Evolutionary conservation across 345 rosid species (phyloP), one percentile per base, ranked within the genome.

Genomic region (Hibiscus tridactylites): DNA sequence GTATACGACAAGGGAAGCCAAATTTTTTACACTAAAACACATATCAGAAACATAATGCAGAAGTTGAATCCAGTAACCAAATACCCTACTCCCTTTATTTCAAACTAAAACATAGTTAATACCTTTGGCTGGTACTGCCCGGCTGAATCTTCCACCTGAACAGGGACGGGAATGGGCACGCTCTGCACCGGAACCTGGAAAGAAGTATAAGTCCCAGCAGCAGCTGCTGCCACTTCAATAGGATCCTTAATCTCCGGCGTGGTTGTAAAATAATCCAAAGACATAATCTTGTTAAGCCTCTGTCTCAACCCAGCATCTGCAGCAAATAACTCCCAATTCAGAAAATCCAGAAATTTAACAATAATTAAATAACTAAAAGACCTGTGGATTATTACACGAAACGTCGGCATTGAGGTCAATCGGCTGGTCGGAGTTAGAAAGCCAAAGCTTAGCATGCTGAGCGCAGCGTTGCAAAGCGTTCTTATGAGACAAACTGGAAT

Each of bases 231-330:
- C 68, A 90, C 83, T 72, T 90, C 99, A 17, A 85, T 94, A 0
- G 96, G 89, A 53, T 87, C 89, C 80, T 86, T 89, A 85, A 90
- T 88, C 86, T 89, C 98, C 1, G 99, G 99, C 0, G 90, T 80
- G 7, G 86, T 85, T 15, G 91, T 91, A 50, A 90, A 84, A 74
- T 95, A 95, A 75, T 95, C 90, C 1, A 92, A 95, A 52, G 82
- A 85, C 98, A 89, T 88, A 42, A 92, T 92, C 85, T 88, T 90
- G 52, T 85, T 75, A 78, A 95, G 83, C 77, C 79, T 91, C 82
- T 92, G 87, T 65, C 90, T 85, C 85, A 92, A 75, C 47, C 75
- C 85, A 24, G 91, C 90, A 86, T 92, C 97, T 92, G 81, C 49
- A 77, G 66, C 49, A 71, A 71, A 28, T 12, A 60, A 60, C n/a